A percentile compares a stretch with the other conserved stretches of the same genome.
Evolutionary conservation across 1,139 yeast species (phyloP).

Genomic region (Kluyveromyces sp.): DNA sequence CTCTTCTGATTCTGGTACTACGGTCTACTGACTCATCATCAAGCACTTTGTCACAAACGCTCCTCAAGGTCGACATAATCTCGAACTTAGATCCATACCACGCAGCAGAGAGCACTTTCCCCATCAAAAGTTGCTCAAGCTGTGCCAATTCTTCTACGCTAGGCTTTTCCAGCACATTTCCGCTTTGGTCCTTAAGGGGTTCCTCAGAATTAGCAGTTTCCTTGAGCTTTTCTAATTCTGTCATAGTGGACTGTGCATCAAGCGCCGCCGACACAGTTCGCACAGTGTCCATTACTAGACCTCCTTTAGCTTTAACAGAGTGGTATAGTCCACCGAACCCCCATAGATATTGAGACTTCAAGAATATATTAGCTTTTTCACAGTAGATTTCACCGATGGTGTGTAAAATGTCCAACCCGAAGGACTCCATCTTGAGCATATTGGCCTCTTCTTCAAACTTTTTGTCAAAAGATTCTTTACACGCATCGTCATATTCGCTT

Average conservation of each 20-base stretch:
- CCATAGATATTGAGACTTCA: conserved; percentile 67
- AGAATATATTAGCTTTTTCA: conserved; percentile 52
- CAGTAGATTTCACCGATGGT: conserved; percentile 74
- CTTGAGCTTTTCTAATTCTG: conserved; percentile 68
- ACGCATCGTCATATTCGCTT: conserved; percentile 65
- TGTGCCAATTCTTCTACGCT: conserved; percentile 78
- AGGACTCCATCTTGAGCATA: conserved; percentile 84
- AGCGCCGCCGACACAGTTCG: conserved; percentile 77
- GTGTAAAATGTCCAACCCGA: conserved; percentile 85
- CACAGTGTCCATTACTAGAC: conserved; percentile 78
- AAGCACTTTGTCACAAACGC: conserved; percentile 74
- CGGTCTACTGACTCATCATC: conserved; percentile 54
- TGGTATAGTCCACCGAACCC: conserved; percentile 84
- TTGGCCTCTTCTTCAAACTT: conserved; percentile 82
- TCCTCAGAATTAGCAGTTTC: conserved; percentile 43
- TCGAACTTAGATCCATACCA: conserved; percentile 94
- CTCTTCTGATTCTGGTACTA: conserved; percentile 60
- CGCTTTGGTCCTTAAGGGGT: conserved; percentile 39
- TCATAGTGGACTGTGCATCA: conserved; percentile 86
- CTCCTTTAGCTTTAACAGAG: conserved; percentile 80
- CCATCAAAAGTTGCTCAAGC: conserved; percentile 78
- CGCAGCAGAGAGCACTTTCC: conserved; percentile 89
- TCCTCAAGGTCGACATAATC: conserved; percentile 79
- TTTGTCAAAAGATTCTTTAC: conserved; percentile 58
- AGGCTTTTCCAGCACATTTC: conserved; percentile 46